Evolutionary conservation across 1,139 yeast species (phyloP).

Genomic region (Wickerhamomyces sp.): DNA sequence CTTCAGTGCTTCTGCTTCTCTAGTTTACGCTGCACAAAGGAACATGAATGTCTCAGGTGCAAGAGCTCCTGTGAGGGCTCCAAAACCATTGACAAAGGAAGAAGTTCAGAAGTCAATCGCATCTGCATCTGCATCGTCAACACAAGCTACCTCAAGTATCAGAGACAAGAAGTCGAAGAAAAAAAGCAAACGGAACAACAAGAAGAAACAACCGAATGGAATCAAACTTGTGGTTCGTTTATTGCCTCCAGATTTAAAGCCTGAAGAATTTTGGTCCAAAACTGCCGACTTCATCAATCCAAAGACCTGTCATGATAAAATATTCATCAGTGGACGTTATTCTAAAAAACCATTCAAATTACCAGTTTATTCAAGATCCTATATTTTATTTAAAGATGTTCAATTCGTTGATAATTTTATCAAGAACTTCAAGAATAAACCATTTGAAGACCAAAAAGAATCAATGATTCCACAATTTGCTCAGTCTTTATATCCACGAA

Average conservation of each 20-base stretch:
- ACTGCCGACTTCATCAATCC: conserved; percentile 3
- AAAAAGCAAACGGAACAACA: background rate
- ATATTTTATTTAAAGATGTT: conserved; percentile 17
- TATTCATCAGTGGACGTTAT: conserved; percentile 22
- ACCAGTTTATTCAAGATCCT: conserved; percentile 24
- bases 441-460: conserved; percentile 22
- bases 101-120: background rate
- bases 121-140: background rate
- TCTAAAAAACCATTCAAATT: conserved; percentile 21
- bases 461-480: conserved; percentile 13
- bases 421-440: conserved; percentile 1
- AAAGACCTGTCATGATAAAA: conserved; percentile 3
- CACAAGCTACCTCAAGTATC: background rate
- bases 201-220: conserved; percentile 1
- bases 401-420: conserved; percentile 13
- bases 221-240: conserved; percentile 19
- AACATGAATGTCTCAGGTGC: conserved; percentile 4
- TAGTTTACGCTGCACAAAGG: too few species aligned
- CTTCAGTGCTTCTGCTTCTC: too few species aligned
- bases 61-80: conserved; percentile 1
- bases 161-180: conserved; percentile 1
- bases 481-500: conserved; percentile 10
- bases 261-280: conserved; percentile 13
- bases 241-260: conserved; percentile 20
- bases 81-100: background rate